These are phyloP conservation scores for Pichia cabralensis DNA, from an alignment of 805 yeast species.

Conservation along the genomic window DNA sequence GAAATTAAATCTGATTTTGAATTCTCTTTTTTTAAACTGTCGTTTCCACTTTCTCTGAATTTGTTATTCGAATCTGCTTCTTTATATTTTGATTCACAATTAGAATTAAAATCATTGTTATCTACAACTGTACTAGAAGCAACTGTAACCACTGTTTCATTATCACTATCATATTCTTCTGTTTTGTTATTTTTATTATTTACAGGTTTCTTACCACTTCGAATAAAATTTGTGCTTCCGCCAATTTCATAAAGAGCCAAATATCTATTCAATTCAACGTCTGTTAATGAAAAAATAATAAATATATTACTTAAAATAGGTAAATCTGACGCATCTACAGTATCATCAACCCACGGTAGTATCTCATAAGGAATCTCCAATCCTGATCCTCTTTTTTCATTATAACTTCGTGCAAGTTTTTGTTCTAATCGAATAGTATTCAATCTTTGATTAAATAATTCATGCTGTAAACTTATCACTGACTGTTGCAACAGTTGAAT, in stretches of 20 bases:
- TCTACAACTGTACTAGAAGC: no score
- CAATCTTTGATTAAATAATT: slow-evolving; percentile 14
- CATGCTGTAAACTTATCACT: slow-evolving; percentile 11
- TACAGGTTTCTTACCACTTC: no score
- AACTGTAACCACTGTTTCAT: not conserved
- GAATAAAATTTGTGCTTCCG: no score
- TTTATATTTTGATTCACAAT: no score
- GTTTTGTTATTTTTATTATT: not conserved
- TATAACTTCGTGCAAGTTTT: slow-evolving; percentile 17
- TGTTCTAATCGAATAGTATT: slow-evolving; percentile 20
- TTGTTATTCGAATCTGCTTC: not conserved
- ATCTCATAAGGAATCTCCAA: slow-evolving; percentile 21
- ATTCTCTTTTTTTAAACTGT: no score
- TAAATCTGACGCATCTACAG: slow-evolving; percentile 5
- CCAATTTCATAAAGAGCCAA: not conserved
- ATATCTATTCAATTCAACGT: not conserved
- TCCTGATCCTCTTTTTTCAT: slow-evolving; percentile 23
- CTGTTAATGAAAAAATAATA: not conserved
- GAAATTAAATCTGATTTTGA: no score
- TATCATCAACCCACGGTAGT: slow-evolving; percentile 5
- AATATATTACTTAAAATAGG: slow-evolving; percentile 1
- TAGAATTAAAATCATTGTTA: no score
- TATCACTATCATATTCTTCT: not conserved
- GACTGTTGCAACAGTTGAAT: slow-evolving; percentile 3
- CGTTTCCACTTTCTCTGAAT: not conserved